Conservation (phyloP, 805 yeast species). For the Spathaspora girioi region DNA sequence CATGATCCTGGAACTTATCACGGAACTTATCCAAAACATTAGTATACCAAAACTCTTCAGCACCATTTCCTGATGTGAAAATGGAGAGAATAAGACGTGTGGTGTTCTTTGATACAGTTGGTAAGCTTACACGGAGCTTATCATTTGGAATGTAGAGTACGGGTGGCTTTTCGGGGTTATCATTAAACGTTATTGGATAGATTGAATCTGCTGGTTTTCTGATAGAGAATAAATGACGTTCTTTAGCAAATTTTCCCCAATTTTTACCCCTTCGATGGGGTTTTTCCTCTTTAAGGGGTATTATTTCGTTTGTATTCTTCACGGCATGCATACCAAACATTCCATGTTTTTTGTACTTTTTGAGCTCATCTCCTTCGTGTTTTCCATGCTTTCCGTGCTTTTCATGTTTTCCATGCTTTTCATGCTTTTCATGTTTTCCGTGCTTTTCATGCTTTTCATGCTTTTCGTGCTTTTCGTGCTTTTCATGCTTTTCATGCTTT, state of each 20-base stretch:
- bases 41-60: slow-evolving; percentile 82
- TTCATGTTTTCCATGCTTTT: neutral
- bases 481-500: neutral
- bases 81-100: slow-evolving; percentile 57
- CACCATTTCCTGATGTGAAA: slow-evolving; percentile 70
- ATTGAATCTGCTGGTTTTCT: slow-evolving; percentile 37
- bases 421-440: neutral
- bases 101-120: slow-evolving; percentile 50
- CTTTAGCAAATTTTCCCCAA: neutral
- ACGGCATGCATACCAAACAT: slow-evolving; percentile 2
- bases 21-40: slow-evolving; percentile 50
- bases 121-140: slow-evolving; percentile 34
- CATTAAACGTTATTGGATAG: slow-evolving; percentile 29
- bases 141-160: slow-evolving; percentile 43
- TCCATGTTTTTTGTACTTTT: slow-evolving; percentile 1
- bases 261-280: neutral
- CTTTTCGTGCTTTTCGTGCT: neutral
- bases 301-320: neutral
- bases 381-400: neutral
- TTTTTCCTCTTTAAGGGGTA: neutral
- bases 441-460: neutral
- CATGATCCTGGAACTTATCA: slow-evolving; percentile 34
- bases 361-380: neutral
- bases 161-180: slow-evolving; percentile 33
- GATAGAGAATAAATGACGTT: slow-evolving; percentile 21